These are phyloP conservation scores for Lactarius evosmus DNA, from an alignment of 768 basidiomycete species.

Conservation along the genomic window DNA sequence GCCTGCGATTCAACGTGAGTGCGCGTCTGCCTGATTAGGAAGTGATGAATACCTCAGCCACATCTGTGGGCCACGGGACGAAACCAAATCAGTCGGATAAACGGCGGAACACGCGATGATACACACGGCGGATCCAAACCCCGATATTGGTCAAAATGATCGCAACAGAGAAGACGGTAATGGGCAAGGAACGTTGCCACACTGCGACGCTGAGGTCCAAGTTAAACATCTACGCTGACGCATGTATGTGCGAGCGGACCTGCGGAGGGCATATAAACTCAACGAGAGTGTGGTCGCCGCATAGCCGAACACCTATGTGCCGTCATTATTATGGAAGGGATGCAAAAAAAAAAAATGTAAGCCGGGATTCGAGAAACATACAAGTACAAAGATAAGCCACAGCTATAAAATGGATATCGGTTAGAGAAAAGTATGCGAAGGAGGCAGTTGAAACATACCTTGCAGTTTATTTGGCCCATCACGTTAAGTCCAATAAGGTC, in stretches of 20 bases:
- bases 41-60: background rate
- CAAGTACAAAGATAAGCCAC: conserved; percentile 12
- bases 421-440: background rate
- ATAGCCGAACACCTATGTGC: conserved; percentile 18
- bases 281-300: conserved; percentile 14
- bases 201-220: conserved; percentile 15
- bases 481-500: conserved; percentile 23
- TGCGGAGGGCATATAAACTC: conserved; percentile 20
- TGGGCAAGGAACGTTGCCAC: conserved; percentile 14
- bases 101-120: background rate
- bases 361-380: background rate
- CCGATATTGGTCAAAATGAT: conserved; percentile 10
- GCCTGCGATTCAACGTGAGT: conserved; percentile 5
- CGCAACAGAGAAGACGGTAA: background rate
- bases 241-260: conserved; percentile 2
- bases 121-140: conserved; percentile 22
- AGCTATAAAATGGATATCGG: background rate
- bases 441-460: background rate
- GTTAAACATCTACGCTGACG: background rate
- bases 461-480: conserved; percentile 16
- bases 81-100: background rate
- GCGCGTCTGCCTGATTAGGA: background rate
- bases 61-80: background rate
- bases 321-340: background rate
- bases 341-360: background rate